Percentiles rank a stretch among this genome's conserved stretches.
These are phyloP conservation scores for Salicornia ramosissima DNA, from an alignment of 148 eudicot species.

Conservation along the genomic window DNA sequence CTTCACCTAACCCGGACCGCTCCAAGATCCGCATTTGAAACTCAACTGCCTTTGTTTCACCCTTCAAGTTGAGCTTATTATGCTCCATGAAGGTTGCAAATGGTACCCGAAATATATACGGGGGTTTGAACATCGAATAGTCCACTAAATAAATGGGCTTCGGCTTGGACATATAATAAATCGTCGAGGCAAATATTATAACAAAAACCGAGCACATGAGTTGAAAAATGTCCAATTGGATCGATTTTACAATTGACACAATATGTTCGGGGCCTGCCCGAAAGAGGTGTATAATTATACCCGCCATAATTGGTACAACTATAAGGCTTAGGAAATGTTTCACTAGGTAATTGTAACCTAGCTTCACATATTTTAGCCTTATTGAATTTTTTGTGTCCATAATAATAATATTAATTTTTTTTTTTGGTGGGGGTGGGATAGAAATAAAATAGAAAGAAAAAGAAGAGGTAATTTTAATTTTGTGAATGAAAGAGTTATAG, in stretches of 20 bases:
- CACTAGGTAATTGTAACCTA: slow-evolving; percentile 63
- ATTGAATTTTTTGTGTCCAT: slow-evolving; percentile 32
- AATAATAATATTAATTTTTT: background rate
- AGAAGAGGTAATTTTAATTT: too few species aligned
- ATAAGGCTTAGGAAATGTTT: slow-evolving; percentile 53
- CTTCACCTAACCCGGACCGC: slow-evolving; percentile 32
- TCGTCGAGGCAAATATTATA: slow-evolving; percentile 16
- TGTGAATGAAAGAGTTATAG: background rate
- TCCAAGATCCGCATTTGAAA: slow-evolving; percentile 37
- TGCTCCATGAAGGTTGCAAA: slow-evolving; percentile 41
- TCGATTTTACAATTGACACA: slow-evolving; percentile 20
- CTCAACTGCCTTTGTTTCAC: slow-evolving; percentile 30
- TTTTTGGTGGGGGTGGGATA: background rate
- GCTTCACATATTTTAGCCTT: slow-evolving; percentile 58
- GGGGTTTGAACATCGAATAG: slow-evolving; percentile 29
- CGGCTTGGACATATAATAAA: slow-evolving; percentile 35
- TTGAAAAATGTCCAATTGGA: slow-evolving; percentile 38
- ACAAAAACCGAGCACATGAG: slow-evolving; percentile 38
- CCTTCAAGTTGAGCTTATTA: slow-evolving; percentile 17
- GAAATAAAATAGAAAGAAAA: background rate
- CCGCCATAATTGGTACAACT: slow-evolving; percentile 44
- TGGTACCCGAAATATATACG: slow-evolving; percentile 21
- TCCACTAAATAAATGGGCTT: slow-evolving; percentile 31
- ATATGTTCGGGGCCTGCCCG: slow-evolving; percentile 41
- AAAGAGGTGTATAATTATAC: slow-evolving; percentile 31